Base-by-base conservation (phyloP, 2,329 filamentous ascomycete genomes). In the Epichloe sp. region DNA sequence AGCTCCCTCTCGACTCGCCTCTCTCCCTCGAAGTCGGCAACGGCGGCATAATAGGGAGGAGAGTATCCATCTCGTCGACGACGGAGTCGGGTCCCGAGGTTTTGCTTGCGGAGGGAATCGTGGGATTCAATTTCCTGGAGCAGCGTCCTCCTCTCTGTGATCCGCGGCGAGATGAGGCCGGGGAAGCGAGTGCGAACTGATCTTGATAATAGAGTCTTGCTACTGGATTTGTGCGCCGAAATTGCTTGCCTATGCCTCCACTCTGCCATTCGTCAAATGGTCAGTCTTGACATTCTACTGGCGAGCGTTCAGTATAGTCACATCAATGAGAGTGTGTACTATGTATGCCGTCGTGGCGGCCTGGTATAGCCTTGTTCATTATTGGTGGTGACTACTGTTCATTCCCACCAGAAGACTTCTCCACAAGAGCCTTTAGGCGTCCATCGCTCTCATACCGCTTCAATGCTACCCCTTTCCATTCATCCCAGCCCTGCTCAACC, bases 81-180 rank as follows among this genome's bases (percentile, higher is more conserved):
- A 50, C 56, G 0, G 45, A 50, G 0, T 53, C 50, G 55, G 65
- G 65, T 11, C 53, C 41, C 34, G 58, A 58, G 26, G 55, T 56
- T 5, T 63, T 72, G 0, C 54, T 74, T 3, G 72, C 73, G 0
- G 72, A 76, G 54, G 73, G 73, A 0, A 72, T 76, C n/a, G 70
- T 75, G 4, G 73, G 73, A 1, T 74, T 73, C 57, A 76, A 76
- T 37, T 68, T 66, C 44, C 48, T 62, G 49, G 60, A 55, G 36
- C 54, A 40, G 6, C 47, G 47, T 4, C 36, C 1, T 41, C 50
- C n/a, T 42, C 31, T 43, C 34, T 47, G 12, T 49, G 31, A 44
- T 44, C 3, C 15, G 8, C 26, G 12, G 15, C 8, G 4, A 23
- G 10, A 8, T 31, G 21, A 3, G 21, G 14, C 23, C 42, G 15